These are phyloP conservation scores for Xylariaceae sp. DNA, from an alignment of 2,329 filamentous ascomycete species.

Conservation along the genomic window DNA sequence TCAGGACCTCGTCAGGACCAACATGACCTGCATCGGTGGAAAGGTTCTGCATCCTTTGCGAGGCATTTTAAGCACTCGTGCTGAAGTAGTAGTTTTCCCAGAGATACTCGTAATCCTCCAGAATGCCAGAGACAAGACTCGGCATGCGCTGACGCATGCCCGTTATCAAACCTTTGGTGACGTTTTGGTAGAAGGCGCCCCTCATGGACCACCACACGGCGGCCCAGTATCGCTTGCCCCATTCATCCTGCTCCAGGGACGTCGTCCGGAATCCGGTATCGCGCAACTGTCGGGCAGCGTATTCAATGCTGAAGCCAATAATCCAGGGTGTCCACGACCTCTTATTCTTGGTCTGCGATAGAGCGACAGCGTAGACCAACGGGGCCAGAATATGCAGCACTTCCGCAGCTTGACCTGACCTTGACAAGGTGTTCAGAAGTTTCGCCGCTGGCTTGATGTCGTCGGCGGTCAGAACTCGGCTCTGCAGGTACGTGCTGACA, in stretches of 20 bases:
- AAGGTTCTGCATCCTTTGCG: neutral
- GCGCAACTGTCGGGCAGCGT: conserved; percentile 76
- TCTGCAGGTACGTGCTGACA: conserved; percentile 80
- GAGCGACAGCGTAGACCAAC: conserved; percentile 75
- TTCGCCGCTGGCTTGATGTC: conserved; percentile 90
- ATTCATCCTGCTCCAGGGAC: conserved; percentile 81
- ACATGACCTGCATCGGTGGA: neutral
- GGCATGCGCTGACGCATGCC: conserved; percentile 73
- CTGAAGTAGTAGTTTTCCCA: conserved; percentile 98
- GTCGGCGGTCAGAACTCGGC: conserved; percentile 87
- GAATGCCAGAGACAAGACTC: conserved; percentile 73
- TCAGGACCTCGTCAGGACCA: too few relatives aligned
- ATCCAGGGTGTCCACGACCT: conserved; percentile 91
- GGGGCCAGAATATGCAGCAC: conserved; percentile 88
- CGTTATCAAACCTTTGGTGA: conserved; percentile 70
- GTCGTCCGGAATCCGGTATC: conserved; percentile 76
- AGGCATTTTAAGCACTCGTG: conserved; percentile 38
- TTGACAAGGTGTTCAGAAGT: conserved; percentile 76
- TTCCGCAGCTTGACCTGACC: conserved; percentile 71
- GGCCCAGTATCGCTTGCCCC: conserved; percentile 80
- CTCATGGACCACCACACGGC: conserved; percentile 96
- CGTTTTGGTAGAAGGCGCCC: conserved; percentile 92
- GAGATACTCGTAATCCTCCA: conserved; percentile 95
- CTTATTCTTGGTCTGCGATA: conserved; percentile 67
- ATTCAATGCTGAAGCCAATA: conserved; percentile 77